Percentiles rank a stretch among this genome's conserved stretches.
These are phyloP conservation scores for Brasilioporus rufonigricans DNA, from an alignment of 768 basidiomycete species.

Conservation along the genomic window DNA sequence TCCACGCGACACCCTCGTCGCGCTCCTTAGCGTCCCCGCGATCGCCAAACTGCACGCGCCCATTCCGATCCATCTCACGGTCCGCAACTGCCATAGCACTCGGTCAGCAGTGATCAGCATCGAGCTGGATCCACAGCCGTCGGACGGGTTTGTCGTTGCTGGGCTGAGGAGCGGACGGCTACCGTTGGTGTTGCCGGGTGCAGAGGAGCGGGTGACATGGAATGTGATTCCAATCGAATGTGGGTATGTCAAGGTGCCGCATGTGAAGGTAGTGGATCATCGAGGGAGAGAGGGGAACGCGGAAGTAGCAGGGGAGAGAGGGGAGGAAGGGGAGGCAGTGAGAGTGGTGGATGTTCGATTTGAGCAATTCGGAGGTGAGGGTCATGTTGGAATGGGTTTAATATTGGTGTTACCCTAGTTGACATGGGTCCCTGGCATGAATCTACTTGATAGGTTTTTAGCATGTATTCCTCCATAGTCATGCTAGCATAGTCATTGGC, in stretches of 20 bases:
- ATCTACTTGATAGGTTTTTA: too few species aligned
- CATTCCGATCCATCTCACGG: constrained; percentile 49
- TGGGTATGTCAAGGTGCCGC: constrained; percentile 61
- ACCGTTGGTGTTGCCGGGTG: constrained; percentile 71
- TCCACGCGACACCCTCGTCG: constrained; percentile 62
- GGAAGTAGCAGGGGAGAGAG: too few species aligned
- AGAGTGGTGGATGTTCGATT: constrained; percentile 53
- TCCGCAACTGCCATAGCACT: constrained; percentile 64
- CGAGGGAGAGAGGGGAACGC: too few species aligned
- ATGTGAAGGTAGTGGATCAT: constrained; percentile 55
- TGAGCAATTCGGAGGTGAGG: constrained; percentile 29
- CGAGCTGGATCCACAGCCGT: constrained; percentile 64
- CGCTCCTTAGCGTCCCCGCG: constrained; percentile 62
- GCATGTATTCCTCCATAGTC: too few species aligned
- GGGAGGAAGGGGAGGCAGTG: constrained; percentile 45
- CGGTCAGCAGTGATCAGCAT: constrained; percentile 70
- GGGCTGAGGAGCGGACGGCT: constrained; percentile 67
- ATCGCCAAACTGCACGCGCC: constrained; percentile 63
- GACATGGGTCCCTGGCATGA: too few species aligned
- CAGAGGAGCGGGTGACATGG: constrained; percentile 66
- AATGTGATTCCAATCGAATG: constrained; percentile 72
- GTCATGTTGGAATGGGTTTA: neutral
- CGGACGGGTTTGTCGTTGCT: constrained; percentile 78
- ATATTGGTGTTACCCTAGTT: constrained; percentile 22
- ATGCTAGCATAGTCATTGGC: too few species aligned